Base-by-base conservation (phyloP, 441 rosid species). In the Populus hybrid region DNA sequence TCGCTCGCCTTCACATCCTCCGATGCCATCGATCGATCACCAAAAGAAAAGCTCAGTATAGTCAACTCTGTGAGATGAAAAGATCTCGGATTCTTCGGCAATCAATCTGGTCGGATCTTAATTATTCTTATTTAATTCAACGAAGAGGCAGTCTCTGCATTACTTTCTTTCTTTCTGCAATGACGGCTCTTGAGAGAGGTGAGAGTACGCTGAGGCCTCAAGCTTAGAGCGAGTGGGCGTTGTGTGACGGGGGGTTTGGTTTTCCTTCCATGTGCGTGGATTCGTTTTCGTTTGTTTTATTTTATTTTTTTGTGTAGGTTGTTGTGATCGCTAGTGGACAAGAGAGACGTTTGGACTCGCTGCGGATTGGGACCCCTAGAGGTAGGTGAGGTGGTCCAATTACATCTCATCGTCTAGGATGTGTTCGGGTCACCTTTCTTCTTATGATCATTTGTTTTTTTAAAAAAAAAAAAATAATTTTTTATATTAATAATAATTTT, bases 1-100 rank as follows among this genome's bases (percentile, higher is more conserved):
- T 92, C 94, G 59, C 79, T 86, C 72, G 90, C 84, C 83, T 94
- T 95, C 87, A 93, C 97, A 83, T 95, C 98, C 86, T 94, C 99
- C 66, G 99, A 96, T 32, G 99, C 98, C 99, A 96, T 96, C 64
- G 76, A 5, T 50, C 0, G n/a, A 75, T 21, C 73, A 76, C 53
- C 63, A 26, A 72, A 73, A 38, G 30, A 53, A 21, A 8, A 70
- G 53, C 75, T 36, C 23, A 69, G 23, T 50, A 59, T 19, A 19
- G n/a, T 26, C 40, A 68, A 68, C 34, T 67, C 16, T 14, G 12
- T 6, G 3, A 34, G 2, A 70, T 46, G 65, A 12, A 21, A 67
- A 35, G 30, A 71, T 67, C 70, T 79, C 74, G 32, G 42, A 65
- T 66, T 34, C 71, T 50, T 19, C 67, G 71, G 63, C 68, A 67